Base-by-base conservation (phyloP, 192 early-diverging fungal genomes). In the Spizellomyces punctatus region DNA sequence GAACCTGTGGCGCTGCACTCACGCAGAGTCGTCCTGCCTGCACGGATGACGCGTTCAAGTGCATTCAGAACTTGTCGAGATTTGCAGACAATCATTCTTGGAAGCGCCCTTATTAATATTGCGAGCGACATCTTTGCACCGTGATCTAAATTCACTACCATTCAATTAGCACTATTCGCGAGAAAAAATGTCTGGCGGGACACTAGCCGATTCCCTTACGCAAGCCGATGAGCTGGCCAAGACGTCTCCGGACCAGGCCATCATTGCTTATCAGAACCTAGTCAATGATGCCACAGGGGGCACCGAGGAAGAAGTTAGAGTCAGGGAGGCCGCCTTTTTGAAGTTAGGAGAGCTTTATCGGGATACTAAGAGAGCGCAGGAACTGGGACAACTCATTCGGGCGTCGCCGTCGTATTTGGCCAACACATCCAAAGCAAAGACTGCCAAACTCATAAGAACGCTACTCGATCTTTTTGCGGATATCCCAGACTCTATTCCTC, bases 401-500 rank as follows among this genome's bases (percentile, higher is more conserved):
- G 85, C 86, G 22, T 94, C 95, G 10, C 90, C 90, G 58, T 71
- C 82, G 8, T 86, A 93, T 73, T 92, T 99, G 64, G 82, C 86
- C 19, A 84, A 89, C 19, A 92, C 97, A 46, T 91, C 95, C 21
- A 95, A 95, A 78, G 97, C 97, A 46, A 99, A 99, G 86, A 93
- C 94, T 6, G 94, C 97, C 43, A 99, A 95, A 81, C 88, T 96
- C 58, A 92, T 98, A 66, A 88, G 91, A 52, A 92, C 89, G 42
- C 81, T 96, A 71, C 88, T 95, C 73, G 94, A 95, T 66, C 78
- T 88, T 50, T 97, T 99, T 71, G 84, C 88, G 36, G 91, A 91
- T 52, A 96, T 98, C 67, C 92, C 91, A 56, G 87, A 93, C 63
- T 91, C 92, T 7, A 82, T 96, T 41, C 86, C 91, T 60, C 88